Percentiles rank a stretch among this genome's conserved stretches.
These are phyloP conservation scores for Begonia peltatifolia DNA, from an alignment of 306 rosid species.

Conservation along the genomic window DNA sequence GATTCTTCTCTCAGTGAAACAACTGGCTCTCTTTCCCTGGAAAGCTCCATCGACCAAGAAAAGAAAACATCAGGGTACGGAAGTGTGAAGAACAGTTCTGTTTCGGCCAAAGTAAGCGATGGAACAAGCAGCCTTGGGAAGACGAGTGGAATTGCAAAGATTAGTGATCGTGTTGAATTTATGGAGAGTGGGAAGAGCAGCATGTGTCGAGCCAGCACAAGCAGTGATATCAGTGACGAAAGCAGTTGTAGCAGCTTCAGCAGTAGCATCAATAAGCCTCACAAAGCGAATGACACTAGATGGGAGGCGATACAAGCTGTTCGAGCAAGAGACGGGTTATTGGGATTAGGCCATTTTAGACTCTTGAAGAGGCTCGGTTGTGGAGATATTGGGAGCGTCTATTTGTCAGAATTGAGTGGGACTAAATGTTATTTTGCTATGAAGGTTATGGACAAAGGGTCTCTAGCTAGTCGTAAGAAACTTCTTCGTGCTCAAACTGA, in stretches of 20 bases:
- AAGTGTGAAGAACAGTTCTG: slow-evolving; percentile 70
- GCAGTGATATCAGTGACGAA: slow-evolving; percentile 95
- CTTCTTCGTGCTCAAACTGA: slow-evolving; percentile 98
- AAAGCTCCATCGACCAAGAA: slow-evolving; percentile 48
- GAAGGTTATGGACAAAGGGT: slow-evolving; percentile 99
- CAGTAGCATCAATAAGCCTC: slow-evolving; percentile 83
- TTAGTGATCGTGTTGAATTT: slow-evolving; percentile 70
- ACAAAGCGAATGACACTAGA: slow-evolving; percentile 94
- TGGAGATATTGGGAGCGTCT: slow-evolving; percentile 98
- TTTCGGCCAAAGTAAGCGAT: slow-evolving; percentile 77
- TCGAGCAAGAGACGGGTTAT: slow-evolving; percentile 59
- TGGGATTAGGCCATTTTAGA: slow-evolving; percentile 87
- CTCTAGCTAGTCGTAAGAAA: slow-evolving; percentile 83
- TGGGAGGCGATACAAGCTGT: slow-evolving; percentile 97
- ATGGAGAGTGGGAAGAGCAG: slow-evolving; percentile 98
- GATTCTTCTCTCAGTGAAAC: slow-evolving; percentile 31
- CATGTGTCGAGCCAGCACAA: slow-evolving; percentile 87
- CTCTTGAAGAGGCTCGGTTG: slow-evolving; percentile 90
- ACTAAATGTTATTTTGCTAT: slow-evolving; percentile 93
- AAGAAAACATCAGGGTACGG: slow-evolving; percentile 71
- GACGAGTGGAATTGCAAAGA: slow-evolving; percentile 88
- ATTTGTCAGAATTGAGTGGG: slow-evolving; percentile 90
- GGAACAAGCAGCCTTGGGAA: slow-evolving; percentile 77
- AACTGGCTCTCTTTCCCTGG: slow-evolving; percentile 30
- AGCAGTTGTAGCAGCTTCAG: slow-evolving; percentile 96